Conservation (phyloP, 371 early-diverging fungal species). For the Mucor plumbeus region DNA sequence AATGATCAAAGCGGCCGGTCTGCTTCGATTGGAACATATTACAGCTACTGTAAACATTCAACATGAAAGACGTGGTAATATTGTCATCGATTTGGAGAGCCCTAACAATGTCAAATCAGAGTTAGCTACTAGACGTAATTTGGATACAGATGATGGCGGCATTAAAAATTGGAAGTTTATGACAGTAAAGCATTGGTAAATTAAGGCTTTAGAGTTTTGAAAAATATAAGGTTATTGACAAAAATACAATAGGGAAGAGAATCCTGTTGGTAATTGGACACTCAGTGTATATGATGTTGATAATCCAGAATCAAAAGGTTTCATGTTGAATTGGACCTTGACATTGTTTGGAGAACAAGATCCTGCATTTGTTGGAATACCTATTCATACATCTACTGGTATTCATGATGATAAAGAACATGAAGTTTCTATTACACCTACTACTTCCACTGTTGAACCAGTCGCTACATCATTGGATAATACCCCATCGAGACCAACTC, state of each 20-base stretch:
- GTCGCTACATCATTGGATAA: slow-evolving; percentile 14
- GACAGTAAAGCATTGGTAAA: slow-evolving; percentile 95
- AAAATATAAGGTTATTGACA: neutral
- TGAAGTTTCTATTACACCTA: neutral
- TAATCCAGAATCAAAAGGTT: slow-evolving; percentile 49
- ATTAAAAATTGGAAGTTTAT: slow-evolving; percentile 94
- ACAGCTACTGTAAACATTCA: slow-evolving; percentile 84
- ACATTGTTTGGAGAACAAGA: slow-evolving; percentile 70
- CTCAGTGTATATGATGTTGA: slow-evolving; percentile 66
- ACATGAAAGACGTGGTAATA: slow-evolving; percentile 83
- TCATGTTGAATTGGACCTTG: slow-evolving; percentile 68
- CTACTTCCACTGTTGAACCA: slow-evolving; percentile 8
- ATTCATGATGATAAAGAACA: slow-evolving; percentile 25
- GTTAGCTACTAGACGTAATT: slow-evolving; percentile 68
- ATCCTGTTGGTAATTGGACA: slow-evolving; percentile 84
- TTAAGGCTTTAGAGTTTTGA: neutral
- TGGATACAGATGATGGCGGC: slow-evolving; percentile 75
- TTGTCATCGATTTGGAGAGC: slow-evolving; percentile 76
- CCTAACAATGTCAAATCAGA: slow-evolving; percentile 72
- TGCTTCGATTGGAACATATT: slow-evolving; percentile 82
- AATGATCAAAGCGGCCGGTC: slow-evolving; percentile 54
- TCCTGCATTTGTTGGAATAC: slow-evolving; percentile 38
- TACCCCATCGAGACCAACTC: slow-evolving; percentile 32
- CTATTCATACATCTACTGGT: slow-evolving; percentile 23
- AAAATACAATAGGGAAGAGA: slow-evolving; percentile 69